Conservation (phyloP, 2,329 filamentous ascomycete genomes). For the Herpotrichia juniperi region DNA sequence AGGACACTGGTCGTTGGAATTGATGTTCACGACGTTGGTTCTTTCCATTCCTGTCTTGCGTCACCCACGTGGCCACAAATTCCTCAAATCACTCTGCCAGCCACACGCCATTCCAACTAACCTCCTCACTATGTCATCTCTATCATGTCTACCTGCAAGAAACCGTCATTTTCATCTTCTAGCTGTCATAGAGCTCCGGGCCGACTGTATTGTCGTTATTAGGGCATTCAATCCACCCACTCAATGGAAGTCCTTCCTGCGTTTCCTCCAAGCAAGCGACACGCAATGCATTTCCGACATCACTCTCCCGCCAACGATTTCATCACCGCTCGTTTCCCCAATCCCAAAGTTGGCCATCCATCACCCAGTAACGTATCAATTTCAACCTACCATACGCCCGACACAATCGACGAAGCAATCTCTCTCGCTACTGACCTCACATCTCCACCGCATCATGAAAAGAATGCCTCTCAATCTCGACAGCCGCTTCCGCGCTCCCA, state of each 20-base stretch:
- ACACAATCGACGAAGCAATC: constrained; percentile 19
- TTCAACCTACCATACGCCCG: constrained; percentile 11
- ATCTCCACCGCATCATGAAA: constrained; percentile 5
- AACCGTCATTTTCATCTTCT: neutral
- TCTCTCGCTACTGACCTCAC: constrained; percentile 12
- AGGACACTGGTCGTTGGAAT: no score
- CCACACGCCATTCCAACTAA: constrained; percentile 31
- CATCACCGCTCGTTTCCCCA: constrained; percentile 17
- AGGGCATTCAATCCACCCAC: neutral
- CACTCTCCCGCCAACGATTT: constrained; percentile 11
- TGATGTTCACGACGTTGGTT: no score
- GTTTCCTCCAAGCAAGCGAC: constrained; percentile 14
- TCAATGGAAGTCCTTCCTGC: constrained; percentile 5
- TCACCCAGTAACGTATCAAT: constrained; percentile 20
- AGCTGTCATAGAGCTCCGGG: neutral
- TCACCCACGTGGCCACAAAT: constrained; percentile 26
- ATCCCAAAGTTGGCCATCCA: constrained; percentile 15
- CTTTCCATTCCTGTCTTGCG: neutral
- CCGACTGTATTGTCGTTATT: neutral
- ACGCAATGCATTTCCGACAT: constrained; percentile 25
- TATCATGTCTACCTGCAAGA: neutral
- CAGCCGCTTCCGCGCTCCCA: constrained; percentile 23
- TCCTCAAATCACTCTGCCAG: constrained; percentile 27
- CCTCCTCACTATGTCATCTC: neutral
- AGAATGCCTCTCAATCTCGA: constrained; percentile 11